Conservation (phyloP, 805 yeast species). For the Metschnikowia baotianmanensis region DNA sequence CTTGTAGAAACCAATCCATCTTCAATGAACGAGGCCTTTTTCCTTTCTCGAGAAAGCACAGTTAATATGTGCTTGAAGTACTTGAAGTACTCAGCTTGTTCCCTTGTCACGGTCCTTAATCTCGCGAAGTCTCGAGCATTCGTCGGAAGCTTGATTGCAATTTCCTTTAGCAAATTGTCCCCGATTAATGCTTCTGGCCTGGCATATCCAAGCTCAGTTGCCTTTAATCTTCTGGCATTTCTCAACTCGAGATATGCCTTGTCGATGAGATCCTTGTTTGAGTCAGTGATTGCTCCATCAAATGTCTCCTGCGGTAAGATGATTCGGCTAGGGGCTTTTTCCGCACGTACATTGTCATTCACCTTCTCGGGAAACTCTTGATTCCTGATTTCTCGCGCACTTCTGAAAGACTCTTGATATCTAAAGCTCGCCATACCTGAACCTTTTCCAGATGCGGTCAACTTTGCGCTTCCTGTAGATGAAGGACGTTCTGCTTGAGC, state of each 20-base stretch:
- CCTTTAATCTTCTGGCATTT: slow-evolving; percentile 40
- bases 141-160: slow-evolving; percentile 56
- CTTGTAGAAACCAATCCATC: not conserved
- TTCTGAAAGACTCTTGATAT: slow-evolving; percentile 26
- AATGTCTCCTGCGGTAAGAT: slow-evolving; percentile 21
- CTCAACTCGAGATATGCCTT: slow-evolving; percentile 36
- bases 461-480: slow-evolving; percentile 6
- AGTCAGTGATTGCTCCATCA: slow-evolving; percentile 15
- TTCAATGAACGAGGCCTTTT: slow-evolving; percentile 13
- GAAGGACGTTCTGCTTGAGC: slow-evolving; percentile 19
- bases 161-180: slow-evolving; percentile 45
- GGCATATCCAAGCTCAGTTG: slow-evolving; percentile 38
- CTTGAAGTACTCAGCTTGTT: slow-evolving; percentile 32
- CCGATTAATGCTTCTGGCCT: slow-evolving; percentile 22
- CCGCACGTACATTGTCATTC: slow-evolving; percentile 3
- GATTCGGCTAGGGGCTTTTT: slow-evolving; percentile 20
- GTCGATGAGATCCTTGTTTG: slow-evolving; percentile 26
- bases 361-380: slow-evolving; percentile 14
- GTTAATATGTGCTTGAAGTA: slow-evolving; percentile 39
- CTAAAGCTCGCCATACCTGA: slow-evolving; percentile 18
- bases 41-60: slow-evolving; percentile 32
- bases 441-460: slow-evolving; percentile 15
- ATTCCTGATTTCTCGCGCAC: slow-evolving; percentile 21
- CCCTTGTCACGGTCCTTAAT: slow-evolving; percentile 35
- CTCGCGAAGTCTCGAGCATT: slow-evolving; percentile 45